Base-by-base conservation (phyloP, 2,329 filamentous ascomycete species). In the Epichloe gansuensis region DNA sequence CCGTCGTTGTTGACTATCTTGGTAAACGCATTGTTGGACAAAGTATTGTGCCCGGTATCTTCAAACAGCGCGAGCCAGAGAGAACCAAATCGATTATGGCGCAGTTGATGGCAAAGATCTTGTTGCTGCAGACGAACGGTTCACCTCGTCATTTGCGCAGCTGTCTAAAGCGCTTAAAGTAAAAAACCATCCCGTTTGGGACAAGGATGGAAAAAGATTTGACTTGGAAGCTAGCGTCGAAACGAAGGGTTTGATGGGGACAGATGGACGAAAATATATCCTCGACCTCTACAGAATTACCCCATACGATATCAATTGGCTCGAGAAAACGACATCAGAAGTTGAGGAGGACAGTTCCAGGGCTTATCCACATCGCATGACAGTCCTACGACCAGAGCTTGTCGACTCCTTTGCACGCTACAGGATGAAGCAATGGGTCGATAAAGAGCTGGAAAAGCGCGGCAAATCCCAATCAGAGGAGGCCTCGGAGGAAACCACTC, bases 71-170 rank as follows among this genome's bases (percentile, higher is more conserved):
- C 38, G 93, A 97, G 63, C 89, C 91, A 34, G 93, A 50, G 93
- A 98, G 79, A 93, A 95, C 70, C 93, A 97, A 69, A 97, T 98
- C 61, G 93, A 98, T 67, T 98, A 98, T 64, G 93, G 93, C 65
- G 93, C 91, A 59, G 93, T 97, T 35, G 93, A 98, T 67, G 93
- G 94, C 59, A 95, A 95, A 71, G 93, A 98, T 59, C 81, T 95
- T 28, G 88, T 98, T 50, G 91, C 93, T 0, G 86, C 88, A 12
- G 89, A 97, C 63, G 85, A 94, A 65, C 82, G 84, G 21, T 98
- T 98, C 62, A 82, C 82, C 0, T 74, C 85, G 31, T 78, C 88
- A 9, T 98, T 98, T 62, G 83, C 88, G 65, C 90, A 94, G 73
- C 79, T 98, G 35, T 96, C 91, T 44, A 90, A 91, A 70, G 82